Evolutionary conservation across 164 flowering plant species (phyloP), one percentile per base, ranked within the genome.

Genomic region (Chimonanthus praecox): DNA sequence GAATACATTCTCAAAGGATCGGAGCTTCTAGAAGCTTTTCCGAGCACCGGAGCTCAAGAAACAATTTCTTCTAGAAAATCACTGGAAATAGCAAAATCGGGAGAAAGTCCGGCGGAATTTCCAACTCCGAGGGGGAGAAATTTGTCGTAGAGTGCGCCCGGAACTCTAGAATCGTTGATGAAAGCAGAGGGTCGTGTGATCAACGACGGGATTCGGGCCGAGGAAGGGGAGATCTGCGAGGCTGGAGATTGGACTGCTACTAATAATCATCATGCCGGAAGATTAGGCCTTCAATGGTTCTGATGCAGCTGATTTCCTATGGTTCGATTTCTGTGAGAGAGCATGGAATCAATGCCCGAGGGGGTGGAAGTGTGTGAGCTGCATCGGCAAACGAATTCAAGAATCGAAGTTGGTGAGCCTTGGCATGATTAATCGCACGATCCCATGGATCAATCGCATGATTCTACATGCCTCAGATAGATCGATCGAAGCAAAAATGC

Each of bases 1-100:
- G 99, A 95, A 73, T 93, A 95, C 82, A 87, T 95, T 47, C 96
- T 95, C 75, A 95, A 95, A 72, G 99, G 98, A 54, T 92, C 98
- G 2, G 94, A 91, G 85, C 83, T 92, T 69, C 80, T 85, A 2
- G 78, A 84, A 62, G 49, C 70, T 7, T 69, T 80, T 6, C 7
- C 49, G 7, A 75, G 67, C 70, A 64, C 80, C 33, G 72, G 67
- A 49, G 71, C 77, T 20, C 73, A 67, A 15, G 88, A 78, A 65
- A 64, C 85, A 50, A 60, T 11, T 8, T 70, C 85, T 85, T 72
- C 75, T 0, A 71, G 70, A 66, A 81, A 74, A 73, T 73, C 71
- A 6, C 72, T 74, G n/a, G 80, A 82, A 54, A 33, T 58, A 10
- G 66, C 65, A 0, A 77, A 76, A n/a, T n/a, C n/a, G n/a, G n/a